Base-by-base conservation (phyloP, 495 filamentous ascomycete genomes). In the Penicillium tannophilum region DNA sequence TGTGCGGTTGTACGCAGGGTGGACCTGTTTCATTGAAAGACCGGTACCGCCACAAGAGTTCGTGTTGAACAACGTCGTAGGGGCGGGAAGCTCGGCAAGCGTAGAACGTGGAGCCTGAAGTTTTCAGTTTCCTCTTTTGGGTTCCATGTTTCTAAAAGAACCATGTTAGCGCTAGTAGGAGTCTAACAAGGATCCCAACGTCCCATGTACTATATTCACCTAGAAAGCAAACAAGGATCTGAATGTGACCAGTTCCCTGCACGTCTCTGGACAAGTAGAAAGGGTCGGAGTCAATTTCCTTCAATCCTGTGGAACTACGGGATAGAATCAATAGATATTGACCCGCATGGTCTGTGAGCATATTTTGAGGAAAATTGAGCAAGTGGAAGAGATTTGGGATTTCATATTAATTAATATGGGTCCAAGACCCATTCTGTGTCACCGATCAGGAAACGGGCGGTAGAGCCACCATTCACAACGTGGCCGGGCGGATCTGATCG, bases 391-490 rank as follows among this genome's bases (percentile, higher is more conserved):
- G n/a, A 23, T 19, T 9, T 45, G 12, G 43, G 20, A 28, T 47
- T 47, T 33, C 20, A 28, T 41, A 12, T n/a, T 43, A 54, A 42
- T 30, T 9, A 36, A 17, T 52, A 52, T 41, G 50, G 33, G 48
- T 28, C 48, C 19, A 14, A 41, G 10, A 36, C 19, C 17, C 50
- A 36, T 41, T 52, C 50, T 52, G 50, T 52, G 50, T 52, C 50
- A 52, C 52, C 46, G 46, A 63, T 60, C 46, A 60, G 55, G 63
- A 67, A 69, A 63, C 47, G 64, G 63, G 66, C 57, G 63, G 63
- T 65, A 56, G 61, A 67, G 62, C 64, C 66, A 64, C 66, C 67
- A 70, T 65, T 70, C 60, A 68, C 63, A 70, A 70, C 67, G 67
- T 70, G 67, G 66, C 64, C 64, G 57, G 59, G 64, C 62, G 64